Percentiles rank a stretch among this genome's conserved stretches.
phyloP scores from a whole-genome alignment of 2,329 filamentous ascomycete species.

The Venturia asperata region DNA sequence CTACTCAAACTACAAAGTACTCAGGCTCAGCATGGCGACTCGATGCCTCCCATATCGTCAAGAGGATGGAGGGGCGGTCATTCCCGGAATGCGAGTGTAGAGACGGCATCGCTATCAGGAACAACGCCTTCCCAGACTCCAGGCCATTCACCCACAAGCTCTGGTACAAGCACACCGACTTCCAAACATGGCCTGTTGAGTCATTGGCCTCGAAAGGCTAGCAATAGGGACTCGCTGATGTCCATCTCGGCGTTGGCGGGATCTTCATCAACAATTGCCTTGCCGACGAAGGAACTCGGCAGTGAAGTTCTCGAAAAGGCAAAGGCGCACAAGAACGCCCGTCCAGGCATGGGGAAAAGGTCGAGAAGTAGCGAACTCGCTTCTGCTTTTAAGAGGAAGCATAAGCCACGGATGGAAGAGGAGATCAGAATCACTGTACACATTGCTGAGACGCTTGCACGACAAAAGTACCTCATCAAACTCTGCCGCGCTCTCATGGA shows the following conservation, averaged over 20 bases:
- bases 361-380: conserved; percentile 32
- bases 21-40: background rate
- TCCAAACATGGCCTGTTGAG: conserved; percentile 27
- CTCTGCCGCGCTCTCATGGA: conserved; percentile 82
- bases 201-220: conserved; percentile 25
- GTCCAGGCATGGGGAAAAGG: conserved; percentile 32
- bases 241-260: conserved; percentile 41
- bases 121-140: conserved; percentile 13
- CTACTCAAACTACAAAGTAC: conserved; percentile 62
- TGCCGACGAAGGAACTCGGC: conserved; percentile 36
- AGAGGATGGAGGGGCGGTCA: conserved; percentile 25
- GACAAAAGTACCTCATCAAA: conserved; percentile 76
- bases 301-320: conserved; percentile 36
- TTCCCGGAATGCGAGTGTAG: background rate
- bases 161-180: conserved; percentile 26
- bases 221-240: conserved; percentile 28
- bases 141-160: conserved; percentile 17
- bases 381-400: conserved; percentile 20
- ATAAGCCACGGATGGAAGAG: conserved; percentile 32
- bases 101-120: background rate
- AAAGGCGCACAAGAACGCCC: conserved; percentile 31
- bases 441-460: conserved; percentile 62
- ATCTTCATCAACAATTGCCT: conserved; percentile 38
- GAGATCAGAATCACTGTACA: conserved; percentile 54
- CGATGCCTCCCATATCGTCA: background rate